Conservation (phyloP, 2,329 filamentous ascomycete species). For the Pseudocercospora musae region DNA sequence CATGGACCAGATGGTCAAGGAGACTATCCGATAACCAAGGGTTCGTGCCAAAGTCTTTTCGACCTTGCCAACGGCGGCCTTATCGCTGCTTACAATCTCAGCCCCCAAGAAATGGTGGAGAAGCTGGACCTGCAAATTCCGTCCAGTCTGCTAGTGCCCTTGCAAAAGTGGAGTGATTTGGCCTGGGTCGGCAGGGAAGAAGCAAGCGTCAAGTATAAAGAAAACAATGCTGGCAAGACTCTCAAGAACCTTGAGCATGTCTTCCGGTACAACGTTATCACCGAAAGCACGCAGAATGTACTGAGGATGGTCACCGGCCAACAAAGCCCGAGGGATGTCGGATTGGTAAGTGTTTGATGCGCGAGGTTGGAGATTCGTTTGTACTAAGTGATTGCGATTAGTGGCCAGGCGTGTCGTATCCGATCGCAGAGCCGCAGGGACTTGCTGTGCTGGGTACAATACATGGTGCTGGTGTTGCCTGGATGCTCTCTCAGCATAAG, state of each 20-base stretch:
- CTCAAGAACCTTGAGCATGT: not conserved
- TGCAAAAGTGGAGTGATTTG: not conserved
- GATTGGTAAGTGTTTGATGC: not conserved
- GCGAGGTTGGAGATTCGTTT: not conserved
- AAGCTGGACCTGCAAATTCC: not conserved
- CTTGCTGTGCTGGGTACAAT: not conserved
- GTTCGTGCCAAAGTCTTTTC: not conserved
- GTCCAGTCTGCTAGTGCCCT: not conserved
- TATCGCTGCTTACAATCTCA: not conserved
- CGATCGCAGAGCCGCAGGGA: not conserved
- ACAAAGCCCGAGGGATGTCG: not conserved
- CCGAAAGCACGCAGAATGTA: not conserved
- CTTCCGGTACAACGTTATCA: not conserved
- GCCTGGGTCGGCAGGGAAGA: not conserved
- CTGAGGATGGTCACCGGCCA: not conserved
- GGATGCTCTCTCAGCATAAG: constrained; percentile 11
- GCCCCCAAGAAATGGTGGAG: not conserved
- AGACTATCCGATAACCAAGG: not conserved
- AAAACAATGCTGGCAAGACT: not conserved
- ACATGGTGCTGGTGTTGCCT: not conserved
- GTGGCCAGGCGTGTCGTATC: not conserved
- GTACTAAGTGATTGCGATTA: not conserved
- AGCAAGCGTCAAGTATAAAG: not conserved
- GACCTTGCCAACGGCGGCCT: not conserved
- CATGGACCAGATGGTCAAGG: not conserved